Base-by-base conservation (phyloP, 108 stramenopile genomes). In the Pseudonitzschia multiseries region DNA sequence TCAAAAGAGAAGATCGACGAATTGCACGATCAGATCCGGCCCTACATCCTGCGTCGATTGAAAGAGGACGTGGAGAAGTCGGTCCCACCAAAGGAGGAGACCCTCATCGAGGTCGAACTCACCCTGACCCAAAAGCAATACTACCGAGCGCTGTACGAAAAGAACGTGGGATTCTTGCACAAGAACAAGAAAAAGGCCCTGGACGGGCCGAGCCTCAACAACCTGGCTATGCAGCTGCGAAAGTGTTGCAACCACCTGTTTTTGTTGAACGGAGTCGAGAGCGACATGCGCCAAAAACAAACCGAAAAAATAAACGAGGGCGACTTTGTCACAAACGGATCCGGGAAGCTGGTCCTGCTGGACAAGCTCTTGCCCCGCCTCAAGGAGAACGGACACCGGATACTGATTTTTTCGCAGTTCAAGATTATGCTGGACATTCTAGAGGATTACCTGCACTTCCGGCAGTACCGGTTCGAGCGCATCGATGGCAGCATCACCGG, bases 191-290 rank as follows among this genome's bases (percentile, higher is more conserved):
- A 87, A 74, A 90, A 93, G 66, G 83, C 90, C 0, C 52, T 95
- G 33, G 93, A 95, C 79, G 96, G 93, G 8, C 98, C 97, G 0
- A 87, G 84, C 62, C 76, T 97, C 52, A 94, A 87, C 81, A 89
- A 89, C 72, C 78, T 89, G 28, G 84, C 85, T 31, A 89, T 89
- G 87, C 94, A 98, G 73, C 85, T 98, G 10, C 75, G 97, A 32
- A 99, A 99, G 76, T 97, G 96, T 68, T 99, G 98, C 76, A 99
- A 99, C 74, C 99, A 99, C 79, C 85, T 97, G 6, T 99, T 95
- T 65, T 77, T 99, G n/a, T 72, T 99, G n/a, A 94, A 87, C 59
- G 94, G 94, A 2, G 91, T 94, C 9, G 93, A 96, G 72, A 73
- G 82, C 71, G 94, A 95, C 65, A 68, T 93, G 33, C 78, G 85